Conservation (phyloP, 352 stramenopile species). For the Phytophthora brassicae region DNA sequence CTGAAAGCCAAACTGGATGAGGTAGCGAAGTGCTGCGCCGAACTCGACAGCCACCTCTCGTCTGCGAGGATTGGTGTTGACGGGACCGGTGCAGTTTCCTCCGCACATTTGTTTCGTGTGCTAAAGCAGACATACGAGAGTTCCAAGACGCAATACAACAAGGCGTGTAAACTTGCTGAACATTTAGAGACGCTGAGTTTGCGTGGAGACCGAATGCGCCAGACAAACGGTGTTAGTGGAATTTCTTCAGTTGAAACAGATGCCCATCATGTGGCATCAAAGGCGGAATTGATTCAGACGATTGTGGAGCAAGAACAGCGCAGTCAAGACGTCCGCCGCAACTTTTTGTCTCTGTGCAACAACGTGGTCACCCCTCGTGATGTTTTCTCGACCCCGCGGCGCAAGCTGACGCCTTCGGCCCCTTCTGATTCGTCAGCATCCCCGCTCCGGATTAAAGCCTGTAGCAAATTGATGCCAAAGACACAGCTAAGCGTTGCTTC, state of each 20-base stretch:
- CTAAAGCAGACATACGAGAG: slow-evolving; percentile 78
- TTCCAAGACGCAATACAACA: slow-evolving; percentile 78
- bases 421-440: slow-evolving; percentile 34
- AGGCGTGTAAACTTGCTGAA: slow-evolving; percentile 50
- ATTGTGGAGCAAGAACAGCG: slow-evolving; percentile 48
- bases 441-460: slow-evolving; percentile 44
- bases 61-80: slow-evolving; percentile 34
- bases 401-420: slow-evolving; percentile 33
- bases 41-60: slow-evolving; percentile 52
- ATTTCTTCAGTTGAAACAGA: slow-evolving; percentile 20
- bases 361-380: slow-evolving; percentile 60
- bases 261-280: slow-evolving; percentile 30
- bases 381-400: slow-evolving; percentile 46
- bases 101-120: slow-evolving; percentile 61
- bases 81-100: slow-evolving; percentile 33
- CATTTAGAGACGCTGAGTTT: slow-evolving; percentile 57
- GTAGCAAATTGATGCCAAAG: slow-evolving; percentile 72
- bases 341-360: slow-evolving; percentile 64
- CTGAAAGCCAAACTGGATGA: slow-evolving; percentile 53
- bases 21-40: slow-evolving; percentile 51
- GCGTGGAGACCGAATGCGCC: slow-evolving; percentile 28
- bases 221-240: slow-evolving; percentile 22
- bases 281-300: slow-evolving; percentile 49
- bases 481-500: slow-evolving; percentile 70
- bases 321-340: slow-evolving; percentile 45